Evolutionary conservation across 2,329 filamentous ascomycete species (phyloP), one percentile per base, ranked within the genome.

Genomic region (Geosmithia morbida): DNA sequence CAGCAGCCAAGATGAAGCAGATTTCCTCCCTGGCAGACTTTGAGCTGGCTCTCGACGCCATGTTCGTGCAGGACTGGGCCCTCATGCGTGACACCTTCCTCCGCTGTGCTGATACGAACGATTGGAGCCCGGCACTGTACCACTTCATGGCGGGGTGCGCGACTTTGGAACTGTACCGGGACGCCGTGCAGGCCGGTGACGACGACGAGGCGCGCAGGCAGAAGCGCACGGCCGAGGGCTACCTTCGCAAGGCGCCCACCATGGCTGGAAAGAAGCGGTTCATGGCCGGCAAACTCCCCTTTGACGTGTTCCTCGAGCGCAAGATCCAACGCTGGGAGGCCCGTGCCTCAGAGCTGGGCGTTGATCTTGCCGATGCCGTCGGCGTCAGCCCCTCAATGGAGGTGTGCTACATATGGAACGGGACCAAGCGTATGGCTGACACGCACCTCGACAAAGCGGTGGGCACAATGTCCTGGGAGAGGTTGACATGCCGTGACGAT

Each of bases 341-440:
- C 29, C 74, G 87, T 19, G 80, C 85, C 3, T 82, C 81, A 57
- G 69, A 75, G 43, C 75, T 81, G 62, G 70, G 74, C 2, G 65
- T 87, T 30, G 75, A 82, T 44, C 69, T 96, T 3, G 75, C 84
- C 2, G 90, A 97, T 55, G 88, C 85, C 0, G 72, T 94, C 8
- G 88, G 88, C 0, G 72, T 86, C 2, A 85, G 81, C 50, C 92
- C 92, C 0, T 70, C 87, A 1, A 78, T 88, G 56, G 92, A 97
- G 67, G 94, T 97, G 84, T 81, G 85, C 13, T 94, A 90, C 61
- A 79, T 97, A 56, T 97, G 89, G 89, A 89, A 87, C 57, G 90
- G 89, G 1, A 80, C 79, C 55, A 90, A 86, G 63, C 79, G 87
- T 48, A 94, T 95, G 86, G 69, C 75, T 2, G 56, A 65, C 1